Evolutionary conservation across 345 rosid genomes (phyloP), one percentile per base, ranked within the genome.

Genomic region (Acer negundo): DNA sequence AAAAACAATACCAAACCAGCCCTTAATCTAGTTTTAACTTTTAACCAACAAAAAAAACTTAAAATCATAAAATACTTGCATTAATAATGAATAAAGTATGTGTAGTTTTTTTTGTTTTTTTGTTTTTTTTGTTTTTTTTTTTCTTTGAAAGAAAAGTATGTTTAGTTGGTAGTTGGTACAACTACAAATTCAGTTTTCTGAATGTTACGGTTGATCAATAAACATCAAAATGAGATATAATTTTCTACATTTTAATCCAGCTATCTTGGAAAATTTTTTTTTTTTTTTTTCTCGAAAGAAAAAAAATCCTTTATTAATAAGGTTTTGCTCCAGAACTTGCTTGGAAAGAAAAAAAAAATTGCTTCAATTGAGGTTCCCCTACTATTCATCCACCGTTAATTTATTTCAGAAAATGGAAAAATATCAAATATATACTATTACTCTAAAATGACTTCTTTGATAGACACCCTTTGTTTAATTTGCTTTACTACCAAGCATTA

Each of bases 361-460:
- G 83, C 81, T 22, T 80, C 79, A 23, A 40, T 55, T 80, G 74
- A 67, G 84, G 85, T 75, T 75, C 56, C 76, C 83, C 65, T 70
- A 28, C 67, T 58, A 26, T 66, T 72, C 80, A 76, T 75, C 67
- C 67, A 75, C n/a, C 9, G 20, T 26, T 65, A 58, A 68, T 31
- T 28, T 71, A 72, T 76, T 58, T 23, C n/a, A 15, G 38, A 12
- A 62, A 65, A 31, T 46, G 31, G 67, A 67, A 73, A 51, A 13
- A 61, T 19, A 53, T 26, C 10, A 8, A 7, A 55, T n/a, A n/a
- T 5, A 1, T 10, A 59, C 38, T n/a, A 35, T 51, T 12, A 53
- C 80, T 84, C 70, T 72, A 75, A 79, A 80, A 80, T 47, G 89
- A 85, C 86, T 70, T 62, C 74, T 78, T 13, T 72, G 75, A 77